These are phyloP conservation scores for Diaporthe velutina DNA, from an alignment of 2,329 filamentous ascomycete genomes.

Conservation along the genomic window DNA sequence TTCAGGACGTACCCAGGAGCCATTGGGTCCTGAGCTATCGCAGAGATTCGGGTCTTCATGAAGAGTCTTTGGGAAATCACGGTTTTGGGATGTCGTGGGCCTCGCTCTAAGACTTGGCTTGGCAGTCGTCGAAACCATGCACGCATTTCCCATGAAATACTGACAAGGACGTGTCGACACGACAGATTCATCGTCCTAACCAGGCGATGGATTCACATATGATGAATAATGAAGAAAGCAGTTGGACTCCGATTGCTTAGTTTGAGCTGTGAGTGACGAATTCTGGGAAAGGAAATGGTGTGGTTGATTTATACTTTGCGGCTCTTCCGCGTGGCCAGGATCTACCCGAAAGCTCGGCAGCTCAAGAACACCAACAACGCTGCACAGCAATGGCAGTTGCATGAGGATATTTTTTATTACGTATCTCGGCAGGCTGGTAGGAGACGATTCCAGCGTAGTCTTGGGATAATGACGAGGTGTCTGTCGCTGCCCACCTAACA, in stretches of 20 bases:
- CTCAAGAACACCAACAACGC: not conserved
- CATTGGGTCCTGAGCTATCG: not conserved
- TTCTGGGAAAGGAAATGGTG: not conserved
- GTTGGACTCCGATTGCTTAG: not conserved
- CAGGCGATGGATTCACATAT: not conserved
- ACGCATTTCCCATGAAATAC: too few relatives aligned
- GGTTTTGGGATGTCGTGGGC: not conserved
- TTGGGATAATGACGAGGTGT: not conserved
- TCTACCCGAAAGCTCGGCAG: constrained; percentile 9
- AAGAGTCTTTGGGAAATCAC: not conserved
- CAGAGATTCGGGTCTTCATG: not conserved
- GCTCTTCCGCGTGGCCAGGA: constrained; percentile 4
- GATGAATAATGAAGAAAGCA: not conserved
- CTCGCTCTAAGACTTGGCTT: not conserved
- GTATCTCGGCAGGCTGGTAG: not conserved
- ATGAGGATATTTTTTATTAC: not conserved
- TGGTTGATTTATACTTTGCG: constrained; percentile 33
- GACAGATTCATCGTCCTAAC: not conserved
- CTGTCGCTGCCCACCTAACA: not conserved
- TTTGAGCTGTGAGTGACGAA: not conserved
- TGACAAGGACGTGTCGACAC: not conserved
- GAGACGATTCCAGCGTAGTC: not conserved
- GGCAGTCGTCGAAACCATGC: not conserved
- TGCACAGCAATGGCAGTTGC: not conserved
- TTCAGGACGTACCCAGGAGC: not conserved